Evolutionary conservation across 2,329 filamentous ascomycete species (phyloP), one percentile per base, ranked within the genome.

Genomic region (Chlorencoelia australis): DNA sequence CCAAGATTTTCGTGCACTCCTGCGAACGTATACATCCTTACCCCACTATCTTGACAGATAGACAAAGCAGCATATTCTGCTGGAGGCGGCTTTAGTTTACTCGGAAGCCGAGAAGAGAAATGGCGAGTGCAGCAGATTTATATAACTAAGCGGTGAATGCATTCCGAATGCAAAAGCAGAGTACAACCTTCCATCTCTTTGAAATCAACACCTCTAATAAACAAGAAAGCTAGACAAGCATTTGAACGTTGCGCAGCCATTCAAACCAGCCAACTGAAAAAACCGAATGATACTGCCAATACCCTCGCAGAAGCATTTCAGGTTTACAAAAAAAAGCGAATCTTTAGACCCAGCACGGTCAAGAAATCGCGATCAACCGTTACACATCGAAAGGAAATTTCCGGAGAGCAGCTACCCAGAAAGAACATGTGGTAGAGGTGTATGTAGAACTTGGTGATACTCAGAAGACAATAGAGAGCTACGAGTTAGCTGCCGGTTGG

Each of bases 361-460:
- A 95, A 38, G 75, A 86, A 46, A 66, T 78, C 47, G 82, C 87
- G 26, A 86, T 96, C 57, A 69, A 77, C 40, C 83, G 91, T 59
- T 96, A 94, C 63, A 89, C 85, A 50, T 65, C 75, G 49, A 88
- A 87, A 63, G 88, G 88, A 44, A 94, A 94, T 62, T 88, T 94
- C 63, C 74, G 88, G 49, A 75, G 89, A 39, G 89, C 91, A 10
- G 91, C 91, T 8, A 82, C 83, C 16, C 82, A 94, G 59, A 85
- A 94, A 67, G 85, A 96, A 63, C 82, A 82, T 45, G 66, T 94
- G 42, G 91, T 79, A 13, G 87, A 95, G 56, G 64, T 94, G 17
- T 89, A 82, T 53, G 67, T 75, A 24, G 84, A 94, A 51, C 59
- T 94, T 13, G 78, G 78, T 7, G 85, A 95, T 59, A 68, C 73